Conservation (phyloP, 371 early-diverging fungal species). For the Rhizomucor miehei region DNA sequence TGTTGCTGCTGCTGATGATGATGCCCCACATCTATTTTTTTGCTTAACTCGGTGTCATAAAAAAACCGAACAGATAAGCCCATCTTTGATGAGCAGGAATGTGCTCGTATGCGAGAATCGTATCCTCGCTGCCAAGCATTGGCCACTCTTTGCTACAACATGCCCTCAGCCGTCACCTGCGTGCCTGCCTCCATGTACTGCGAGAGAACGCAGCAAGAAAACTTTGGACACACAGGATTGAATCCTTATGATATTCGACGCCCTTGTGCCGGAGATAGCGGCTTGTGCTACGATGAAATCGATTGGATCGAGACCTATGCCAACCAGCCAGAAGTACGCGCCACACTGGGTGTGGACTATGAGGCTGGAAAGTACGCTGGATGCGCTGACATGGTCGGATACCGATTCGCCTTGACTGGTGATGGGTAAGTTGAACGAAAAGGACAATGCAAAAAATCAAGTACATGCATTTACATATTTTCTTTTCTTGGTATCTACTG, state of each 20-base stretch:
- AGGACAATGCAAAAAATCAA: too few relatives aligned
- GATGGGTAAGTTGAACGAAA: slow-evolving; percentile 67
- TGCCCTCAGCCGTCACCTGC: slow-evolving; percentile 68
- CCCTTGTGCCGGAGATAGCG: slow-evolving; percentile 55
- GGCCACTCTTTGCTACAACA: slow-evolving; percentile 76
- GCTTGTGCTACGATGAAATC: slow-evolving; percentile 79
- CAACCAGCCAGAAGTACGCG: slow-evolving; percentile 71
- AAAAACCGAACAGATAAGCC: slow-evolving; percentile 20
- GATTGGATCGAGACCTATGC: slow-evolving; percentile 68
- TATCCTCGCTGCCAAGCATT: slow-evolving; percentile 71
- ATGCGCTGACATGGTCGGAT: slow-evolving; percentile 73
- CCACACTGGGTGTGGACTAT: slow-evolving; percentile 64
- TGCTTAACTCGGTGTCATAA: neutral
- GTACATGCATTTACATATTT: neutral
- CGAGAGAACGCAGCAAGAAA: slow-evolving; percentile 24
- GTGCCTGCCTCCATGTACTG: slow-evolving; percentile 80
- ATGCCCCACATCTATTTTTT: neutral
- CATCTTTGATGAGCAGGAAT: slow-evolving; percentile 46
- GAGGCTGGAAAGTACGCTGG: slow-evolving; percentile 60
- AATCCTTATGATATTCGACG: slow-evolving; percentile 70
- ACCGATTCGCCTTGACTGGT: slow-evolving; percentile 67
- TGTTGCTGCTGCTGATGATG: neutral
- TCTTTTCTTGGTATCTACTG: slow-evolving; percentile 13
- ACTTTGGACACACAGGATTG: slow-evolving; percentile 13
- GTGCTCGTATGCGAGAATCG: slow-evolving; percentile 66